Evolutionary conservation across 1,284 basidiomycete species (phyloP), one percentile per base, ranked within the genome.

Genomic region (Ganoderma multipileum): DNA sequence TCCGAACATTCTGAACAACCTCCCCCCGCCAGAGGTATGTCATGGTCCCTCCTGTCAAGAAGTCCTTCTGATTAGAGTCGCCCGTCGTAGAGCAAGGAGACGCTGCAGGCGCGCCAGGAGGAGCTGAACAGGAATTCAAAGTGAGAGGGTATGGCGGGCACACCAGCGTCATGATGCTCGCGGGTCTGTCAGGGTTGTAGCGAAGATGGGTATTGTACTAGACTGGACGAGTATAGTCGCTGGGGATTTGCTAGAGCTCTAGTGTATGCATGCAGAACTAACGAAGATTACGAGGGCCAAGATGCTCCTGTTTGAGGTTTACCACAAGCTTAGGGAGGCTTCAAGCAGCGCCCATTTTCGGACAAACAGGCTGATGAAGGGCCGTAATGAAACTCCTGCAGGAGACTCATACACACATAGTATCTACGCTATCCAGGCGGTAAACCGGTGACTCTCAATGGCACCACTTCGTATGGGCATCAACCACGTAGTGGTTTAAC

Each of bases 11-110:
- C 14, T 70, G 62, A 65, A 76, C 61, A 71, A 72, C 58, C 39
- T 80, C 36, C 76, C 75, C 20, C 65, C 74, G 57, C 76, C 80
- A n/a, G 60, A 72, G 74, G 80, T 79, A 66, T 57, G 11, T 23
- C 18, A 9, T 2, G 0, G 30, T 14, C 38, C 16, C 23, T 28
- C 11, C 2, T 9, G 26, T 1, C 1, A 11, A 5, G 14, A n/a
- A 2, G 36, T 38, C 11, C 3, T 33, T 30, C 12, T 61, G 16
- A 33, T 50, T 50, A 14, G 23, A 12, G 2, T 23, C 20, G 3
- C 26, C 23, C 4, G 23, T 11, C 38, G n/a, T 52, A 81, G 80
- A 76, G 73, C 36, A 75, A 77, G 20, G 79, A 80, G 39, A 76
- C 80, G 70, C 66, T 81, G 64, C 71, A 69, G 26, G 78, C 80